Evolutionary conservation across 1,139 yeast species (phyloP).

Genomic region (Petasospora fabianii): DNA sequence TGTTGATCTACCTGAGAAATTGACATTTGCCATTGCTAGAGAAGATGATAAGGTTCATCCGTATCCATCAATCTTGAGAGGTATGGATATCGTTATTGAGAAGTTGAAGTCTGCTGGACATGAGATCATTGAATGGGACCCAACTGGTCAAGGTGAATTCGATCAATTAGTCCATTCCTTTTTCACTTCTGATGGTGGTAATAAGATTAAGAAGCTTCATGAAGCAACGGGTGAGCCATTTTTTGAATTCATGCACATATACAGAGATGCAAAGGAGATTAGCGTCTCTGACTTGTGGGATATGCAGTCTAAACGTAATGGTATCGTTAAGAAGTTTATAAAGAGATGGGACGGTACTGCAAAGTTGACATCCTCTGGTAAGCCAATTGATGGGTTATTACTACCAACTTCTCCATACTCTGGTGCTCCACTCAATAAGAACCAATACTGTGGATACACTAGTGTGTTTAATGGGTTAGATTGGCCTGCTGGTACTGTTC

Average conservation of each 20-base stretch:
- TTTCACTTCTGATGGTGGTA: constrained; percentile 39
- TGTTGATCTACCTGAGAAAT: constrained; percentile 41
- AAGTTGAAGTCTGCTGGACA: constrained; percentile 52
- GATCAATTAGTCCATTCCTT: constrained; percentile 16
- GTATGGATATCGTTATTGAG: constrained; percentile 42
- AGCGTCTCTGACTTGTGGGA: constrained; percentile 38
- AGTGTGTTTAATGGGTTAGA: constrained; percentile 58
- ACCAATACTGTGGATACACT: constrained; percentile 39
- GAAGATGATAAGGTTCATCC: constrained; percentile 47
- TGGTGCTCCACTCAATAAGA: constrained; percentile 26
- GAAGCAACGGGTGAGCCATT: constrained; percentile 36
- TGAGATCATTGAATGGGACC: constrained; percentile 55
- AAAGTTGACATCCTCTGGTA: constrained; percentile 33
- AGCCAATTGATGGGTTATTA: constrained; percentile 45
- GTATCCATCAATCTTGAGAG: constrained; percentile 61
- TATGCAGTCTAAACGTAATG: constrained; percentile 32
- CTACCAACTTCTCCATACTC: constrained; percentile 46
- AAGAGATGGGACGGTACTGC: constrained; percentile 22
- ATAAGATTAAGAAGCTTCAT: constrained; percentile 24
- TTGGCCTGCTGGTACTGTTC: constrained; percentile 54
- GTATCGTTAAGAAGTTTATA: constrained; percentile 32
- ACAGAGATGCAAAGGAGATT: constrained; percentile 32
- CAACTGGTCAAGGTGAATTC: constrained; percentile 30
- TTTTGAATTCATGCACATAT: constrained; percentile 36
- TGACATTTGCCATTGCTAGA: constrained; percentile 43